These are phyloP conservation scores for Centaurea solstitialis DNA, from an alignment of 129 eudicot species.

Conservation along the genomic window DNA sequence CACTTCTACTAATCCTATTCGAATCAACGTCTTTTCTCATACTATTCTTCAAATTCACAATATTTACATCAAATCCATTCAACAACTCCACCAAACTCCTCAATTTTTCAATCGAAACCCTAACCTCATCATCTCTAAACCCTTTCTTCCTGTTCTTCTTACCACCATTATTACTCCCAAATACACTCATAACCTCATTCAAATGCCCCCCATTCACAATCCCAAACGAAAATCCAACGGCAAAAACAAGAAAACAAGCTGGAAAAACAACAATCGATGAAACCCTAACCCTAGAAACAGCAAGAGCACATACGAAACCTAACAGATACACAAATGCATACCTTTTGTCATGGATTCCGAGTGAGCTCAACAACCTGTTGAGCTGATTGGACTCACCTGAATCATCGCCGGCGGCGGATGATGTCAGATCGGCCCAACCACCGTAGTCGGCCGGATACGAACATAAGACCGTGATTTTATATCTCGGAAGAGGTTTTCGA, in stretches of 20 bases:
- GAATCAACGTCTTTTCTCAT: constrained; percentile 46
- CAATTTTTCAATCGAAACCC: constrained; percentile 54
- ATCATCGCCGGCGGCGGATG: constrained; percentile 24
- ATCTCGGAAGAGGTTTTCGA: constrained; percentile 18
- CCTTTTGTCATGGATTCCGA: constrained; percentile 72
- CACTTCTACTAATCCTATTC: constrained; percentile 47
- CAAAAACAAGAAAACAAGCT: constrained; percentile 82
- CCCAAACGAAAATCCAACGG: constrained; percentile 86
- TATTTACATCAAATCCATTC: constrained; percentile 45
- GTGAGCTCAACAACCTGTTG: constrained; percentile 44
- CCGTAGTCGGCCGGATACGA: constrained; percentile 45
- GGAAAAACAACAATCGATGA: constrained; percentile 77
- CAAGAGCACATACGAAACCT: constrained; percentile 89
- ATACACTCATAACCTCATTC: constrained; percentile 34
- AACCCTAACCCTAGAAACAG: constrained; percentile 78
- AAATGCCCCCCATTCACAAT: constrained; percentile 57
- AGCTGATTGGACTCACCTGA: constrained; percentile 75
- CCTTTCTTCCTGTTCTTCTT: constrained; percentile 33
- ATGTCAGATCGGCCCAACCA: constrained; percentile 74
- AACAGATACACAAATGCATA: constrained; percentile 71
- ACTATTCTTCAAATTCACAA: constrained; percentile 50
- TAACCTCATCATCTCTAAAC: constrained; percentile 29
- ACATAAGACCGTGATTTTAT: constrained; percentile 29
- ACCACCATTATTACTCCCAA: constrained; percentile 40
- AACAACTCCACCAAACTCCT: constrained; percentile 47